A percentile compares a stretch with the other conserved stretches of the same genome.
Conservation (phyloP, 2,329 filamentous ascomycete genomes). For the Fusarium incarnatum region DNA sequence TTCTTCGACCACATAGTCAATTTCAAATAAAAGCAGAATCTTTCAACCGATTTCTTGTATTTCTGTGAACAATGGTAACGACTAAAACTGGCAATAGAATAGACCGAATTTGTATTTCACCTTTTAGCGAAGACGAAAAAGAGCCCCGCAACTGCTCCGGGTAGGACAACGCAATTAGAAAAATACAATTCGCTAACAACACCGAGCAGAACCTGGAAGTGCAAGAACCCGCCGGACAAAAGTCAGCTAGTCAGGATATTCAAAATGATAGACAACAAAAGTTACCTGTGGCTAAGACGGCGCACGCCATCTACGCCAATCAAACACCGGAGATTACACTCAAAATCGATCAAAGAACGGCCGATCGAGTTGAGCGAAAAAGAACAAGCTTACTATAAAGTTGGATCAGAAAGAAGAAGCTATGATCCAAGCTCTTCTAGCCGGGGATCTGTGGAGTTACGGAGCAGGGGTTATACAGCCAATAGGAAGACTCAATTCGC, state of each 20-base stretch:
- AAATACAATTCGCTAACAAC: neutral
- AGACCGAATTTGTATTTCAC: neutral
- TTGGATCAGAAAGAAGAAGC: neutral
- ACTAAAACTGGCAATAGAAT: neutral
- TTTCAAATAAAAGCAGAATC: constrained; percentile 18
- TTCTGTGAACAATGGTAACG: neutral
- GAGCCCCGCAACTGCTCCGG: neutral
- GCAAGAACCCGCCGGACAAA: neutral
- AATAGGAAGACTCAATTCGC: constrained; percentile 32
- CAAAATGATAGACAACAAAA: neutral
- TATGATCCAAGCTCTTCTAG: constrained; percentile 26
- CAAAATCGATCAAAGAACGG: constrained; percentile 20
- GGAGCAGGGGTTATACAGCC: constrained; percentile 31
- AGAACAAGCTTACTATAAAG: constrained; percentile 38
- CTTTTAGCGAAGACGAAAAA: neutral
- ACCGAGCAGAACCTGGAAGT: neutral
- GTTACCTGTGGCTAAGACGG: neutral
- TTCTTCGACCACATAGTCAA: constrained; percentile 1
- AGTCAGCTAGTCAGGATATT: neutral
- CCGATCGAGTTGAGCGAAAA: constrained; percentile 36
- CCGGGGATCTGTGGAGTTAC: constrained; percentile 29
- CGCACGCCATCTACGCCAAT: constrained; percentile 15
- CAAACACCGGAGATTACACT: constrained; percentile 3
- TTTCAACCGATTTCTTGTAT: neutral
- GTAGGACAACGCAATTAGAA: neutral